Evolutionary conservation across 75 land plant species (phyloP).

Genomic region (Ceratopteris richardii): DNA sequence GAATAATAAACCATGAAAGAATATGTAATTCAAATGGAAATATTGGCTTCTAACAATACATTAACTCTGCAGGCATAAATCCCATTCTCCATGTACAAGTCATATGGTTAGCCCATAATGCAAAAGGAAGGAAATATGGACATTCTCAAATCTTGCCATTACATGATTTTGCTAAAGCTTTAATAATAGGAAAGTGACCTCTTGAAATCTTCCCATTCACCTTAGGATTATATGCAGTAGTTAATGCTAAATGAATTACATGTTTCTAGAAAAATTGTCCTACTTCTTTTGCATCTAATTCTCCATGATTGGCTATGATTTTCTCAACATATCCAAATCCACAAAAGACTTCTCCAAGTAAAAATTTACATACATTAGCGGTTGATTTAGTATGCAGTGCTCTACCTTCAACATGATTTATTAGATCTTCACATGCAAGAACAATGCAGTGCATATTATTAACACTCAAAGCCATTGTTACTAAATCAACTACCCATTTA

Average conservation of each 20-base stretch:
- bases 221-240: neutral
- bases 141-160: no score
- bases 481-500: no score
- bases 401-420: neutral
- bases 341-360: neutral
- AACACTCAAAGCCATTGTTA: no score
- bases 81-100: no score
- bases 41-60: no score
- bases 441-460: no score
- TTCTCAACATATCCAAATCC: neutral
- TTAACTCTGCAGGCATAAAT: no score
- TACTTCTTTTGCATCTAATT: neutral
- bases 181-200: neutral
- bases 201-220: neutral
- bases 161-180: no score
- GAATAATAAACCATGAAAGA: no score
- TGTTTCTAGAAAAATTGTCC: neutral
- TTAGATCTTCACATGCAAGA: neutral
- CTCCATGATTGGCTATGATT: neutral
- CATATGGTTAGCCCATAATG: no score
- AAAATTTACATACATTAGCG: neutral
- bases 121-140: no score
- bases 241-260: neutral
- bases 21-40: no score
- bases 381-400: neutral